Evolutionary conservation across 2,329 filamentous ascomycete genomes (phyloP).

Genomic region (Colletotrichum abscissum): DNA sequence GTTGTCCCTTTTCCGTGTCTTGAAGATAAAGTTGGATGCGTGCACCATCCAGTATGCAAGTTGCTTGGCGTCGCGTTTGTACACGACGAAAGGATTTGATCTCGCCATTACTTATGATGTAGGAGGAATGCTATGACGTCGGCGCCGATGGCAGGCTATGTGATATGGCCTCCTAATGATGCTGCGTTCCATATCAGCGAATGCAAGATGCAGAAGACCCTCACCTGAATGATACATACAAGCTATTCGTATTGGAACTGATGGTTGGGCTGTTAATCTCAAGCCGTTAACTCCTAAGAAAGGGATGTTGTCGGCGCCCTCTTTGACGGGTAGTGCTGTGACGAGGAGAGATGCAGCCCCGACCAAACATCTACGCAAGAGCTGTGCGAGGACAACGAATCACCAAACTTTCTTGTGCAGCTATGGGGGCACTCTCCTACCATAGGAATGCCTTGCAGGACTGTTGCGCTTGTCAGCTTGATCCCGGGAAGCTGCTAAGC

Average conservation of each 20-base stretch:
- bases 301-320: neutral
- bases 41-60: slow-evolving; percentile 53
- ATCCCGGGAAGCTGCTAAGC: neutral
- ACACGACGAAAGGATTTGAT: slow-evolving; percentile 48
- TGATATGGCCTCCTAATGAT: neutral
- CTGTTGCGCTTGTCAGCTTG: neutral
- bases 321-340: neutral
- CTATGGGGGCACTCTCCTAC: neutral
- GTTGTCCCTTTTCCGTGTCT: slow-evolving; percentile 35
- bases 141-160: neutral
- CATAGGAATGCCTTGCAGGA: neutral
- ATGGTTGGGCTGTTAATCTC: neutral
- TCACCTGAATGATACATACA: neutral
- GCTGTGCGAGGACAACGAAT: neutral
- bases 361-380: neutral
- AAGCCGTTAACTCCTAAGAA: neutral
- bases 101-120: slow-evolving; percentile 35
- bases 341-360: neutral
- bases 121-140: neutral
- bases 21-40: slow-evolving; percentile 50
- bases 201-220: neutral
- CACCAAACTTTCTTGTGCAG: neutral
- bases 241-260: neutral
- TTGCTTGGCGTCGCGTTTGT: slow-evolving; percentile 52
- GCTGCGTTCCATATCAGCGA: neutral